Conservation (phyloP, 1,284 basidiomycete species). For the Pholiota adiposa region DNA sequence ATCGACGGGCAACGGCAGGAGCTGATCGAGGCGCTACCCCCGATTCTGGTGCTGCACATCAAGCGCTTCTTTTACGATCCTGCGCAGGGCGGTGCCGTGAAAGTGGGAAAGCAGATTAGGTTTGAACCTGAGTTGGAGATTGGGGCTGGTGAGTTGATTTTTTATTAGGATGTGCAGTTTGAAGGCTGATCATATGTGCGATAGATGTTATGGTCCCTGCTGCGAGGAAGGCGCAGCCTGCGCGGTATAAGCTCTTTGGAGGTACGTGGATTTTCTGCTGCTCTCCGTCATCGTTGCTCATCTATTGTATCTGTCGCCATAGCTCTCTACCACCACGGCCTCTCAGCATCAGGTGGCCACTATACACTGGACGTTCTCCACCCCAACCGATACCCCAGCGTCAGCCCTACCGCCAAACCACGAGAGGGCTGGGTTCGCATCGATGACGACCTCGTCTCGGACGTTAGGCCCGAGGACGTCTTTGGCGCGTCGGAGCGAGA, state of each 20-base stretch:
- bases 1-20: constrained; percentile 90
- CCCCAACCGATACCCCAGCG: constrained; percentile 63
- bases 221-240: constrained; percentile 49
- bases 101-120: constrained; percentile 82
- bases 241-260: constrained; percentile 87
- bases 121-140: constrained; percentile 85
- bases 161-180: not conserved
- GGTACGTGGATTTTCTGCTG: constrained; percentile 51
- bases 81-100: constrained; percentile 78
- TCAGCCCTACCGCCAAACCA: constrained; percentile 24
- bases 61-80: constrained; percentile 94
- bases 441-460: constrained; percentile 89
- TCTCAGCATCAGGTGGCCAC: constrained; percentile 90
- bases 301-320: constrained; percentile 6
- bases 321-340: constrained; percentile 95
- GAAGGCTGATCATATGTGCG: constrained; percentile 4
- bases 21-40: constrained; percentile 85
- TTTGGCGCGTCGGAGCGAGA: constrained; percentile 60
- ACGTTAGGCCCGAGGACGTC: constrained; percentile 79
- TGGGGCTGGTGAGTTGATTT: constrained; percentile 56
- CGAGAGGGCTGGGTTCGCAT: constrained; percentile 88
- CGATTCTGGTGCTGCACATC: constrained; percentile 88
- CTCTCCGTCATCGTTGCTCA: not conserved
- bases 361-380: constrained; percentile 94
- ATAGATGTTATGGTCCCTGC: constrained; percentile 69